Percentiles rank a stretch among this genome's conserved stretches.
These are phyloP conservation scores for Leptomonas pyrrhocoris DNA, from an alignment of 208 protist species.

Conservation along the genomic window DNA sequence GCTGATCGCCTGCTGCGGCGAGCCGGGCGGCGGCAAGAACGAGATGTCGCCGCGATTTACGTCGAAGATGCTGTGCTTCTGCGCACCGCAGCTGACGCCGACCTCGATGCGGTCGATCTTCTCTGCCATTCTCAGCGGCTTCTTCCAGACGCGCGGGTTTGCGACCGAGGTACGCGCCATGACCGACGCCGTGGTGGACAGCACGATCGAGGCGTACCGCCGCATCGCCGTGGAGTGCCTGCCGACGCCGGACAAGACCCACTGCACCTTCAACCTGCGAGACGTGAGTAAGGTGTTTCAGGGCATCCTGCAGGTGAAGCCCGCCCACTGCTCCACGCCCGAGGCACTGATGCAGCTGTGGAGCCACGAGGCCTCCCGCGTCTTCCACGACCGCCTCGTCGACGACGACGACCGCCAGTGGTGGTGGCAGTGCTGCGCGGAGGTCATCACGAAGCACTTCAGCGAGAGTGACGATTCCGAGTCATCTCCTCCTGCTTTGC, in stretches of 20 bases:
- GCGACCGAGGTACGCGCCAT: constrained; percentile 47
- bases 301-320: constrained; percentile 91
- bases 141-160: constrained; percentile 56
- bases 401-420: constrained; percentile 89
- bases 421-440: constrained; percentile 85
- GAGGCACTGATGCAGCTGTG: constrained; percentile 87
- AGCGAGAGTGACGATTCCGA: background rate
- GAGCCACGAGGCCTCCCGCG: constrained; percentile 95
- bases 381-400: constrained; percentile 97
- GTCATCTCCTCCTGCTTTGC: background rate
- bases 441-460: constrained; percentile 76
- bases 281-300: constrained; percentile 97
- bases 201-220: constrained; percentile 94
- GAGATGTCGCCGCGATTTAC: constrained; percentile 91
- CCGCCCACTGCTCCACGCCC: constrained; percentile 57
- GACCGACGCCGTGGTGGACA: constrained; percentile 79
- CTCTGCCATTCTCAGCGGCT: constrained; percentile 92
- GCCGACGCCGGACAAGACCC: constrained; percentile 96
- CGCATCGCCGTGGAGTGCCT: constrained; percentile 92
- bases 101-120: constrained; percentile 93
- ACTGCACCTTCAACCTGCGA: constrained; percentile 99
- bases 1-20: constrained; percentile 90
- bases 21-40: constrained; percentile 95
- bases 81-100: constrained; percentile 89
- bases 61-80: constrained; percentile 91